Percentiles rank a stretch among this genome's conserved stretches.
phyloP scores from a whole-genome alignment of 352 stramenopile species.

The Phytophthora macrochlamydospora region DNA sequence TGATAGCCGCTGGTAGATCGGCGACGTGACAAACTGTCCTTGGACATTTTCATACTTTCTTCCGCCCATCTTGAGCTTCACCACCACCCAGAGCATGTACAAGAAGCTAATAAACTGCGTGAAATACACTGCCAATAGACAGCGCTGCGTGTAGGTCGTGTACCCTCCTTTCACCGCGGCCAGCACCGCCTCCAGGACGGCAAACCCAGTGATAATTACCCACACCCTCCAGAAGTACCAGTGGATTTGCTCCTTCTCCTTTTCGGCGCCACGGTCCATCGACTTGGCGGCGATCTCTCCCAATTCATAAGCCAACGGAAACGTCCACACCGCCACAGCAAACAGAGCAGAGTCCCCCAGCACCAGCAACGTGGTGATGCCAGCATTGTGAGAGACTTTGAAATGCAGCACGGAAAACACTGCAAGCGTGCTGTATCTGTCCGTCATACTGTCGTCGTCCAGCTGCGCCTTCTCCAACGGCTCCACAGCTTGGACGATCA shows the following conservation, averaged over 20 bases:
- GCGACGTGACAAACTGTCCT: constrained; percentile 63
- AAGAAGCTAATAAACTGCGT: constrained; percentile 48
- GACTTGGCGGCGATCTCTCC: constrained; percentile 44
- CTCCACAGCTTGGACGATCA: constrained; percentile 32
- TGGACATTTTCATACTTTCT: constrained; percentile 71
- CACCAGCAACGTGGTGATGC: constrained; percentile 36
- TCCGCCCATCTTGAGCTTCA: constrained; percentile 51
- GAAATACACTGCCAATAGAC: constrained; percentile 46
- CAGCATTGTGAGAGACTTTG: constrained; percentile 36
- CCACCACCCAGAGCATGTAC: constrained; percentile 50
- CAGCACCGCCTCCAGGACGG: constrained; percentile 31
- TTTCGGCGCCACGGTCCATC: constrained; percentile 53
- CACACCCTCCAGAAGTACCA: constrained; percentile 39
- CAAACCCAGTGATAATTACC: constrained; percentile 36
- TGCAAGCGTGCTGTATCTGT: constrained; percentile 38
- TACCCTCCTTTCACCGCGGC: constrained; percentile 43
- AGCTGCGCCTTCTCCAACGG: constrained; percentile 22
- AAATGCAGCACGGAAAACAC: constrained; percentile 48
- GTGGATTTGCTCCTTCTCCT: constrained; percentile 44
- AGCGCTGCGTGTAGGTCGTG: constrained; percentile 46
- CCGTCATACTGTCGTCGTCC: constrained; percentile 10
- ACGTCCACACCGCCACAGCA: constrained; percentile 51
- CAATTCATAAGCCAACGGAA: constrained; percentile 51
- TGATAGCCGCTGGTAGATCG: constrained; percentile 69
- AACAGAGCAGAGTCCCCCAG: constrained; percentile 43